Percentiles rank a stretch among this genome's conserved stretches.
These are phyloP conservation scores for Alternaria triticina DNA, from an alignment of 2,329 filamentous ascomycete species.

Conservation along the genomic window DNA sequence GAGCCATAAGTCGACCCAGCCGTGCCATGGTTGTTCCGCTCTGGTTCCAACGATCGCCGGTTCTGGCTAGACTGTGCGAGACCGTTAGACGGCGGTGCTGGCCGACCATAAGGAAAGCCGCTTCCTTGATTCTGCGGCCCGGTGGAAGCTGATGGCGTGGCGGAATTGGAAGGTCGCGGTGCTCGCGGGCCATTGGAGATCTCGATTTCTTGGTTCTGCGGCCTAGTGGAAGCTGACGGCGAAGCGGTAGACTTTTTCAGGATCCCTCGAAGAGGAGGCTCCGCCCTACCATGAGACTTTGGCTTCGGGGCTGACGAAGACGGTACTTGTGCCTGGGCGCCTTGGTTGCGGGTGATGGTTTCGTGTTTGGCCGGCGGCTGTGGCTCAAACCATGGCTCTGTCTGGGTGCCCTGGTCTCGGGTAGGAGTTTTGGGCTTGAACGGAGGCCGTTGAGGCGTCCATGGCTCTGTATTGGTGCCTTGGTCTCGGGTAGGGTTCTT, in stretches of 20 bases:
- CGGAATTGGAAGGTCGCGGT: background rate
- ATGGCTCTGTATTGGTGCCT: background rate
- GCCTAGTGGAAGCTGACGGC: background rate
- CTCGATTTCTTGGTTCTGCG: background rate
- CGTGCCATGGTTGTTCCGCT: background rate
- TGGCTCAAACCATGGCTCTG: background rate
- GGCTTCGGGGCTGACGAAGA: background rate
- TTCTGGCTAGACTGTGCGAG: background rate
- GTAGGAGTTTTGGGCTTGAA: background rate
- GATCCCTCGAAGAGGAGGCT: background rate
- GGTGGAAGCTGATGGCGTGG: background rate
- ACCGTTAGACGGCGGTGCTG: background rate
- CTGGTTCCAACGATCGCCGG: background rate
- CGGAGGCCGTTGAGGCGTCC: background rate
- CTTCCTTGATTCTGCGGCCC: background rate
- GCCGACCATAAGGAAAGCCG: background rate
- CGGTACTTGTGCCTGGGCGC: background rate
- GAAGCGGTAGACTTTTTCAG: background rate
- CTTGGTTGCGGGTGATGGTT: background rate
- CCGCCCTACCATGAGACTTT: background rate
- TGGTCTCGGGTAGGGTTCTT: background rate
- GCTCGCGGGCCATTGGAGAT: background rate
- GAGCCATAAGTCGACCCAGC: background rate
- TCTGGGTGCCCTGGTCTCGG: background rate
- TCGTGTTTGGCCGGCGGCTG: background rate